A percentile compares a stretch with the other conserved stretches of the same genome.
These are phyloP conservation scores for Pseudonitzschia delicatissima DNA, from an alignment of 108 stramenopile species.

Conservation along the genomic window DNA sequence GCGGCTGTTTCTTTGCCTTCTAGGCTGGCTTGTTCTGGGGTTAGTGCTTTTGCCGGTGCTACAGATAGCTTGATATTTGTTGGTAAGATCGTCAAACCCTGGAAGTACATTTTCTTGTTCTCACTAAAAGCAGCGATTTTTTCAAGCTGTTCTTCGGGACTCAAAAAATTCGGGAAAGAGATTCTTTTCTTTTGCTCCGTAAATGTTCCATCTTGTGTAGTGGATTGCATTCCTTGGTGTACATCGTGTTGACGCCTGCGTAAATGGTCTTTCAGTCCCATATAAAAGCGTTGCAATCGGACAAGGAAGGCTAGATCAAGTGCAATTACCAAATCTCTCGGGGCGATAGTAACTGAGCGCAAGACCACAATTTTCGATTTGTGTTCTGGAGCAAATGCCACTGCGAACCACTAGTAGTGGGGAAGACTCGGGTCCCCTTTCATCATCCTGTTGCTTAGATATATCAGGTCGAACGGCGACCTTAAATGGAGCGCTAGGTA, in stretches of 20 bases:
- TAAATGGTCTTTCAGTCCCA: slow-evolving; percentile 49
- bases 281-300: slow-evolving; percentile 54
- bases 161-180: slow-evolving; percentile 16
- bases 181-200: slow-evolving; percentile 24
- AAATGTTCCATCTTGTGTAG: neutral
- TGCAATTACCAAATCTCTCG: slow-evolving; percentile 52
- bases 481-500: slow-evolving; percentile 69
- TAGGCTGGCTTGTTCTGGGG: slow-evolving; percentile 45
- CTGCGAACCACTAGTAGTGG: slow-evolving; percentile 56
- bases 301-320: slow-evolving; percentile 70
- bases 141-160: slow-evolving; percentile 16
- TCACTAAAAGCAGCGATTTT: slow-evolving; percentile 20
- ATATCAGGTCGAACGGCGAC: slow-evolving; percentile 59
- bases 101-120: slow-evolving; percentile 61
- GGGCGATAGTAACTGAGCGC: slow-evolving; percentile 52
- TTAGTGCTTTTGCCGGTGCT: slow-evolving; percentile 62
- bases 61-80: slow-evolving; percentile 61
- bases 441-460: neutral
- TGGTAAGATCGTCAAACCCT: slow-evolving; percentile 58
- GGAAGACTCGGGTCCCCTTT: slow-evolving; percentile 1
- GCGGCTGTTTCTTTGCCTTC: slow-evolving; percentile 67
- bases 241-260: slow-evolving; percentile 5
- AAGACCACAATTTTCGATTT: slow-evolving; percentile 57
- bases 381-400: slow-evolving; percentile 63
- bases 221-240: neutral